These are phyloP conservation scores for Rhododendron ferrugineum DNA, from an alignment of 148 eudicot species.

Conservation along the genomic window DNA sequence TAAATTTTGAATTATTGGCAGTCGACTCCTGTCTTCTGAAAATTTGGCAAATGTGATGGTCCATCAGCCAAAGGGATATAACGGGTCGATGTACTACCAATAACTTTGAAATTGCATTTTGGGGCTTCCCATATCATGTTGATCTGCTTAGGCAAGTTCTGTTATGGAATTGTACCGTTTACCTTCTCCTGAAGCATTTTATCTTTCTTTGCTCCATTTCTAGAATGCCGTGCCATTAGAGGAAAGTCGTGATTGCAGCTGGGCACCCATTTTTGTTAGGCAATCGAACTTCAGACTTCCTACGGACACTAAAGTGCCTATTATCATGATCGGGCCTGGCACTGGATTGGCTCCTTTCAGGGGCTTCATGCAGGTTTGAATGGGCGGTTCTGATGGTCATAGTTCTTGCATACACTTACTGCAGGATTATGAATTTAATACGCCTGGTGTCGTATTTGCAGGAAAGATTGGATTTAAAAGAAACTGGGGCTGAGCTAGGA, in stretches of 20 bases:
- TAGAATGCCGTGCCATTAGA: slow-evolving; percentile 71
- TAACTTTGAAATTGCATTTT: background rate
- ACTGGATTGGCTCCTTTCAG: slow-evolving; percentile 98
- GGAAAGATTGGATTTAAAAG: slow-evolving; percentile 83
- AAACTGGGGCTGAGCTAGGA: slow-evolving; percentile 85
- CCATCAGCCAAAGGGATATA: background rate
- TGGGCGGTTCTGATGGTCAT: background rate
- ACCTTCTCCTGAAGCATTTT: background rate
- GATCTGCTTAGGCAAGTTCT: background rate
- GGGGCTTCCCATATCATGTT: background rate
- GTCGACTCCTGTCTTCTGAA: background rate
- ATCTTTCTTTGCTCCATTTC: slow-evolving; percentile 18
- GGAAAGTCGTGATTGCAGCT: slow-evolving; percentile 59
- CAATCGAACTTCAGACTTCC: slow-evolving; percentile 93
- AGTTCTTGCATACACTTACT: background rate
- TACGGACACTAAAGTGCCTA: slow-evolving; percentile 62
- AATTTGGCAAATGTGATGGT: background rate
- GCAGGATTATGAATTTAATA: background rate
- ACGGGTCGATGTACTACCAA: background rate
- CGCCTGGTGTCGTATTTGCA: slow-evolving; percentile 20
- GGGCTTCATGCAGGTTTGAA: slow-evolving; percentile 87
- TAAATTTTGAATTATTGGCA: background rate
- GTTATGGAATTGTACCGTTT: background rate
- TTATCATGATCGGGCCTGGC: slow-evolving; percentile 97
- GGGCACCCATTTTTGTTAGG: slow-evolving; percentile 88